Evolutionary conservation across 2,329 filamentous ascomycete genomes (phyloP), one percentile per base, ranked within the genome.

Genomic region (Fusarium abutilonis): DNA sequence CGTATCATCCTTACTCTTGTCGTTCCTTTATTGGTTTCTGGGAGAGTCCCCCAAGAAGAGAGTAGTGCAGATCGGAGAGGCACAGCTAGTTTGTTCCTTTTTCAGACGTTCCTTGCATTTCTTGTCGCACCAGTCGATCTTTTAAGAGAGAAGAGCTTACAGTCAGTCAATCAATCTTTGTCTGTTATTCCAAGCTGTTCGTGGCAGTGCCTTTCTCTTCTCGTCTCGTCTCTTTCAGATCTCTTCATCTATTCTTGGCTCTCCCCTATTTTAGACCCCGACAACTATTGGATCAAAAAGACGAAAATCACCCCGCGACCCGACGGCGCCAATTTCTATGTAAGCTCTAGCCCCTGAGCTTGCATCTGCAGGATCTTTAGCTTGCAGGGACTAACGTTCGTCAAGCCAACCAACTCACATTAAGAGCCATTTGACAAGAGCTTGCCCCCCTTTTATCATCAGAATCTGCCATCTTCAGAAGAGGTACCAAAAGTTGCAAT

Each of bases 301-400:
- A 13, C 10, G 11, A 49, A 40, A 61, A 5, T n/a, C 36, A 60
- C 62, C 62, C 65, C 63, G 62, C 55, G 42, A 44, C 17, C 10
- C 15, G 28, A 59, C 39, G 44, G 61, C 60, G 53, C 60, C 53
- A 53, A 48, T 40, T 19, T 19, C 35, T 38, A 19, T 19, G 19
- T 19, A 26, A 10, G 35, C 8, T 40, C 62, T 17, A 65, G 61
- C 61, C 62, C 62, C 62, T 65, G 62, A 64, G 45, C 59, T 53
- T 57, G 55, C 43, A 42, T 40, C 39, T 54, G 35, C 44, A 49
- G 14, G 35, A 2, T 38, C 23, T 11, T 44, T 40, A 23, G 2
- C 15, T 17, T 39, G 41, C 49, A 52, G 32, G 15, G 19, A 45
- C 48, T 32, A 14, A 10, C 31, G 19, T 32, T 32, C 6, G 29